Conservation (phyloP, 805 yeast species). For the Starmerella bombicola region DNA sequence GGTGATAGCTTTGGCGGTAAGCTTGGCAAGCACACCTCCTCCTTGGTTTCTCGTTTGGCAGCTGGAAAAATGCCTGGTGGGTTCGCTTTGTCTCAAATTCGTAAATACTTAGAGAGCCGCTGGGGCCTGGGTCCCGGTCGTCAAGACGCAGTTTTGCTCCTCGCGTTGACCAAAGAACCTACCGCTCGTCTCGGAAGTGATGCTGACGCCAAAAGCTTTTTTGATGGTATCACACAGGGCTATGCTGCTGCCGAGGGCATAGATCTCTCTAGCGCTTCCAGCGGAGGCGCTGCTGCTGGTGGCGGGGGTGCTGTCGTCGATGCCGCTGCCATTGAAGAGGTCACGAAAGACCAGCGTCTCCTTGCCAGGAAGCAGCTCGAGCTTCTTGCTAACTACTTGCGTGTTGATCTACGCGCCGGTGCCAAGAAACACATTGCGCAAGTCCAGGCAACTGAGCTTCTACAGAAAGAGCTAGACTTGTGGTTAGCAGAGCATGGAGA, state of each 20-base stretch:
- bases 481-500: slow-evolving; percentile 91
- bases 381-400: slow-evolving; percentile 87
- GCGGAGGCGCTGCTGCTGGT: slow-evolving; percentile 41
- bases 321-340: slow-evolving; percentile 84
- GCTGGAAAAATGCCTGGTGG: slow-evolving; percentile 99
- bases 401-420: slow-evolving; percentile 82
- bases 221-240: slow-evolving; percentile 69
- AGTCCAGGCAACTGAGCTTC: slow-evolving; percentile 68
- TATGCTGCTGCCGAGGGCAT: slow-evolving; percentile 78
- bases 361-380: slow-evolving; percentile 75
- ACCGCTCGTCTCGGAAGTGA: slow-evolving; percentile 76
- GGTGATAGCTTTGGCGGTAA: slow-evolving; percentile 82
- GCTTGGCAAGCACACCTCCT: slow-evolving; percentile 85
- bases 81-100: slow-evolving; percentile 77
- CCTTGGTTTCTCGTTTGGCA: slow-evolving; percentile 79
- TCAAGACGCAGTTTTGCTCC: slow-evolving; percentile 78
- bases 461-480: slow-evolving; percentile 84
- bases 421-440: slow-evolving; percentile 72
- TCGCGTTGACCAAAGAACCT: slow-evolving; percentile 83
- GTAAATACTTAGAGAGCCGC: slow-evolving; percentile 81
- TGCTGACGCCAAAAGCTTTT: slow-evolving; percentile 77
- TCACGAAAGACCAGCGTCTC: slow-evolving; percentile 55
- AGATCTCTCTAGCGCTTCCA: slow-evolving; percentile 53
- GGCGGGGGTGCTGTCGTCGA: slow-evolving; percentile 74
- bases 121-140: slow-evolving; percentile 92